phyloP scores from a whole-genome alignment of 2,329 filamentous ascomycete species.

The Cryphonectria parasitica region DNA sequence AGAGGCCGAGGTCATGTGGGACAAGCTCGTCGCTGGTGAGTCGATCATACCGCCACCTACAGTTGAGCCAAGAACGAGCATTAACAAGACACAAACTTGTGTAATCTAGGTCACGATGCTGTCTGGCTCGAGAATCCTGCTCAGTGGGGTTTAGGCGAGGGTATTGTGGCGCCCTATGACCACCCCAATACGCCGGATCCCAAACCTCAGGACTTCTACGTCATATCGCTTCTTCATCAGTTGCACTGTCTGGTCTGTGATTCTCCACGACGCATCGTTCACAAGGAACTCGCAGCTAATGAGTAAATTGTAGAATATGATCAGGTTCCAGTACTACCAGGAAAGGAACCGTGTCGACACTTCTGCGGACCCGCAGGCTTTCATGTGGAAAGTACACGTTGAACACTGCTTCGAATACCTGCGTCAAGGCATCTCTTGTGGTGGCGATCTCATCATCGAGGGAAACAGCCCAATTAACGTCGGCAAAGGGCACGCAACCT shows the following conservation, averaged over 20 bases:
- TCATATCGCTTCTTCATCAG: neutral
- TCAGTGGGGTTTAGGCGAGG: neutral
- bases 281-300: neutral
- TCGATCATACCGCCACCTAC: neutral
- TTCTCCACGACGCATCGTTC: neutral
- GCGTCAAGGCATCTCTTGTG: neutral
- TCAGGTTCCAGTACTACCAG: neutral
- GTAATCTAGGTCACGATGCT: neutral
- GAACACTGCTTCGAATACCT: neutral
- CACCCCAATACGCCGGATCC: neutral
- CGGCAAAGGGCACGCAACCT: neutral
- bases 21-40: neutral
- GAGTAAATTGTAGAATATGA: neutral
- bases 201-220: neutral
- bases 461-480: neutral
- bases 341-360: neutral
- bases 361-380: neutral
- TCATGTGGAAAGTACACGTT: neutral
- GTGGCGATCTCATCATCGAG: neutral
- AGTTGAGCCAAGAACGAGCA: neutral
- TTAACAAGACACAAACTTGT: neutral
- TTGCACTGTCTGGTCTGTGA: neutral
- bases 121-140: neutral
- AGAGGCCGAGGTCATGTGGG: neutral
- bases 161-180: neutral